A percentile compares a stretch with the other conserved stretches of the same genome.
These are phyloP conservation scores for Fusarium sp. DNA, from an alignment of 2,329 filamentous ascomycete genomes.

Conservation along the genomic window DNA sequence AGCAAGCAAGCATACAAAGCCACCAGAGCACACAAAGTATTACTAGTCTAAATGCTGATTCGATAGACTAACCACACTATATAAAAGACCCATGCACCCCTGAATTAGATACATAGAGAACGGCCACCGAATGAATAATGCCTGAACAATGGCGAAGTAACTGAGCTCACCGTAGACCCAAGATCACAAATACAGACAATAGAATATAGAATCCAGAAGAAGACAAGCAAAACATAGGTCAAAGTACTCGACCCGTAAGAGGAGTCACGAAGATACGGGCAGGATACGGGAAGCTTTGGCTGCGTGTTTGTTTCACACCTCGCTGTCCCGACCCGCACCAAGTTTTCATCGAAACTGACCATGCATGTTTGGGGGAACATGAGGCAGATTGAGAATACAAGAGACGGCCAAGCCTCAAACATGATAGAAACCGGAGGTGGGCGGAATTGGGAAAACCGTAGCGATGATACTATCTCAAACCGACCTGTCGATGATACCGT, in stretches of 20 bases:
- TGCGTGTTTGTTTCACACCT: background rate
- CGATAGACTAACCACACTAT: background rate
- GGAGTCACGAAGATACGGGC: background rate
- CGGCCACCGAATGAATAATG: background rate
- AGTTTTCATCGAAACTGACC: background rate
- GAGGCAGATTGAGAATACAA: background rate
- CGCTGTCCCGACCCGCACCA: background rate
- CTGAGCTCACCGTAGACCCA: background rate
- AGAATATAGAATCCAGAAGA: background rate
- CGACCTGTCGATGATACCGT: background rate
- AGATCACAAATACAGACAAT: background rate
- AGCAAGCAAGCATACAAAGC: background rate
- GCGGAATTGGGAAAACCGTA: background rate
- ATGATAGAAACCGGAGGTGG: background rate
- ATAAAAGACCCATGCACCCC: background rate
- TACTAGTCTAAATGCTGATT: background rate
- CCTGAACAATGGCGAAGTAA: background rate
- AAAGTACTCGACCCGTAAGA: background rate
- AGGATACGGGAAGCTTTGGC: background rate
- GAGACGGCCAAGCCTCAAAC: background rate
- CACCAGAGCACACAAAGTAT: background rate
- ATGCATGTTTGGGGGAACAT: background rate
- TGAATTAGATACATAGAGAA: background rate
- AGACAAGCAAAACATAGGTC: background rate
- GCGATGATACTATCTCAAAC: background rate